Conservation (phyloP, 176 grass and related monocot species). For the Carex kokanica region DNA sequence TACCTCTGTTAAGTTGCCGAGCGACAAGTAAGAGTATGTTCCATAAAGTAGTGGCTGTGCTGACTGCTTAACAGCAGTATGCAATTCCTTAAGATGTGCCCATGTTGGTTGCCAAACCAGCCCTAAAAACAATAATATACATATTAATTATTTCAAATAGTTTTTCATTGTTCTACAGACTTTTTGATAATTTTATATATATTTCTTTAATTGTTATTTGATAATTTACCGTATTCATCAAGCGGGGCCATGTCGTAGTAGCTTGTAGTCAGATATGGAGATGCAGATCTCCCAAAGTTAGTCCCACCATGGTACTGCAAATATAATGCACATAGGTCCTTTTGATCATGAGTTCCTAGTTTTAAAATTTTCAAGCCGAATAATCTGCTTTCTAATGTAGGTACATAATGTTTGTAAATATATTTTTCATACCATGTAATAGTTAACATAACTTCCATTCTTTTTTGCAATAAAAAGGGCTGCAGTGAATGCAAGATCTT, state of each 20-base stretch:
- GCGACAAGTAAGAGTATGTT: constrained; percentile 52
- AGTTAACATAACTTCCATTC: constrained; percentile 88
- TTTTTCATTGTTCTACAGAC: background rate
- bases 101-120: constrained; percentile 87
- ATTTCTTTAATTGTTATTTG: background rate
- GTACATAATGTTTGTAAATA: background rate
- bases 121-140: constrained; percentile 36
- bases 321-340: background rate
- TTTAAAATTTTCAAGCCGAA: constrained; percentile 2
- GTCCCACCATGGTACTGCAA: constrained; percentile 90
- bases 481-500: constrained; percentile 75
- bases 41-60: constrained; percentile 63
- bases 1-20: constrained; percentile 77
- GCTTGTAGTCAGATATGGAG: constrained; percentile 75
- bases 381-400: background rate
- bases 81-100: constrained; percentile 84
- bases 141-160: background rate
- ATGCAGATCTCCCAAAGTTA: constrained; percentile 82
- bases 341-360: background rate
- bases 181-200: background rate
- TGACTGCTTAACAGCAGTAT: constrained; percentile 56
- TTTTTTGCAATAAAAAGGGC: constrained; percentile 73
- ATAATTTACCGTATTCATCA: constrained; percentile 78
- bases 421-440: constrained; percentile 83
- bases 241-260: constrained; percentile 95